Conservation (phyloP, 306 rosid species). For the Cyclanthera cordifolia region DNA sequence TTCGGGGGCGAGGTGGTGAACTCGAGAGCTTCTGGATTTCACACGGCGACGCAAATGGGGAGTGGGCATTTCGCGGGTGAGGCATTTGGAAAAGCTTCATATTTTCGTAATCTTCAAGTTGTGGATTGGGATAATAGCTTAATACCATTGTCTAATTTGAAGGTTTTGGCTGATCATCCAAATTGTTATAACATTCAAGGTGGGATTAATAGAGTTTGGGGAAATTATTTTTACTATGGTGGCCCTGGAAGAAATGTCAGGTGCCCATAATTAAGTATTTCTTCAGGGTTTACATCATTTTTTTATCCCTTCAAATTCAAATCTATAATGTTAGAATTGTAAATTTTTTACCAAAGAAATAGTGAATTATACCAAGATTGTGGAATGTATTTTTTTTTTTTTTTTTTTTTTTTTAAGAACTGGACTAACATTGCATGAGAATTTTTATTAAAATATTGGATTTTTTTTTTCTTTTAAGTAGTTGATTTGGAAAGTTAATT, state of each 20-base stretch:
- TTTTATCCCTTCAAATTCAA: no score
- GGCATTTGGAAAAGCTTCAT: conserved; percentile 81
- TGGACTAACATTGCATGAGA: no score
- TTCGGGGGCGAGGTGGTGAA: conserved; percentile 90
- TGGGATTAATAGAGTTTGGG: conserved; percentile 81
- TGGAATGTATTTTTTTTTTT: neutral
- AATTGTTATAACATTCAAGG: conserved; percentile 91
- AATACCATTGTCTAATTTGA: conserved; percentile 55
- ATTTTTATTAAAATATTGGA: no score
- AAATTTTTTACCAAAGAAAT: no score
- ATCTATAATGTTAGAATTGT: no score
- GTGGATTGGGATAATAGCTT: conserved; percentile 90
- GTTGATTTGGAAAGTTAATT: no score
- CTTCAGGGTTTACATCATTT: no score
- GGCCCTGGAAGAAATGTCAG: conserved; percentile 88
- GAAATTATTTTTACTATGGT: conserved; percentile 88
- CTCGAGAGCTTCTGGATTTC: conserved; percentile 44
- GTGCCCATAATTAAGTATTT: conserved; percentile 55
- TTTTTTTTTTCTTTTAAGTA: no score
- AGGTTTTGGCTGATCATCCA: conserved; percentile 86
- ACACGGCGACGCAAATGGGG: conserved; percentile 88
- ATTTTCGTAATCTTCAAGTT: conserved; percentile 67
- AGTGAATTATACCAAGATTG: neutral
- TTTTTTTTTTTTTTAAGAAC: neutral
- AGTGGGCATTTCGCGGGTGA: conserved; percentile 84